phyloP scores from a whole-genome alignment of 2,329 filamentous ascomycete species.

The Tolypocladium cylindrosporum region DNA sequence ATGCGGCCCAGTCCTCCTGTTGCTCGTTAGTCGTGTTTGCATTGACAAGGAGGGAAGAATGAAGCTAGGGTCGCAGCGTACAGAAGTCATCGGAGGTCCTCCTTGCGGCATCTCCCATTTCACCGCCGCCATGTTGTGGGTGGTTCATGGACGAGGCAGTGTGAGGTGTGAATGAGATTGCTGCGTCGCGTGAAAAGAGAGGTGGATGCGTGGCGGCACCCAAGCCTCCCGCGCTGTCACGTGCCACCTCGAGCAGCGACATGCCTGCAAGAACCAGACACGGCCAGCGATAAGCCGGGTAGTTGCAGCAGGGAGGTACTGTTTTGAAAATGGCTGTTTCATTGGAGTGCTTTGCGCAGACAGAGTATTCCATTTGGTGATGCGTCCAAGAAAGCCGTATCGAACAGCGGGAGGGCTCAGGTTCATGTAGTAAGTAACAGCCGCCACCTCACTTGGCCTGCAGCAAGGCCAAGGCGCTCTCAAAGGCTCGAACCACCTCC shows the following conservation, averaged over 20 bases:
- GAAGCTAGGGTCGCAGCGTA: neutral
- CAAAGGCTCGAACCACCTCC: conserved; percentile 53
- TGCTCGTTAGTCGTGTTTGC: conserved; percentile 9
- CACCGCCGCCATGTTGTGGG: neutral
- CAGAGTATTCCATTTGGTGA: neutral
- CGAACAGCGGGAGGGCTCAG: neutral
- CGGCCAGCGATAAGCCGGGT: neutral
- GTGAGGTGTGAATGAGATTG: neutral
- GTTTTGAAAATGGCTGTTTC: neutral
- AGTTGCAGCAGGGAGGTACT: neutral
- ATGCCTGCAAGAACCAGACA: neutral
- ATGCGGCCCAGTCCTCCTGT: conserved; percentile 49
- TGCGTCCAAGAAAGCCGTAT: neutral
- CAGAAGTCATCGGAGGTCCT: neutral
- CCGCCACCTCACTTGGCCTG: conserved; percentile 18
- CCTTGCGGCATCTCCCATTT: neutral
- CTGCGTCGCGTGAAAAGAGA: neutral
- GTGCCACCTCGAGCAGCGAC: neutral
- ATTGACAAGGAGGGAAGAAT: neutral
- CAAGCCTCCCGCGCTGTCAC: neutral
- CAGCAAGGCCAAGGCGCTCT: conserved; percentile 49
- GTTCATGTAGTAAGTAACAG: neutral
- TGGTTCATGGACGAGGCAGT: neutral
- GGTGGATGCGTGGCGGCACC: neutral
- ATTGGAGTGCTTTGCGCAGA: neutral